Base-by-base conservation (phyloP, 306 rosid species). In the Gillenia trifoliata region DNA sequence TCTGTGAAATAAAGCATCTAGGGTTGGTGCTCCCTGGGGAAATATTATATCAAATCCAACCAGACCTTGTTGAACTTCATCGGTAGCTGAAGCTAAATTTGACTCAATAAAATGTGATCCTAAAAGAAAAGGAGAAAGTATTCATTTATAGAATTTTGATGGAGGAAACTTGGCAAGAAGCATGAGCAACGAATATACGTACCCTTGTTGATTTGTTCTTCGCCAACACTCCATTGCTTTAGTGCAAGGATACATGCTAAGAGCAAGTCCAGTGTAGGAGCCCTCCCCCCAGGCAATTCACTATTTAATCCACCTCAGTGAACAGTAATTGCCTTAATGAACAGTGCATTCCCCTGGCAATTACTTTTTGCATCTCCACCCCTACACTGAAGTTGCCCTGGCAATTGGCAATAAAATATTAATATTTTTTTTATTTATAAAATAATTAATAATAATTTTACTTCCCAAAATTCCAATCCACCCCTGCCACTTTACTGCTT, bases 41-140 rank as follows among this genome's bases (percentile, higher is more conserved):
- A 93, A 91, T 16, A 89, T 77, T 40, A 93, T 73, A 71, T 86
- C 83, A 78, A 91, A 93, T 68, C 94, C 98, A 60, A 91, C 78
- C 16, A 94, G 97, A 75, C 81, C 82, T 49, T 45, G 82, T 62
- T 86, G 92, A 70, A 83, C 89, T 75, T 82, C 89, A 61, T 93
- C 91, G 55, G 75, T 22, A 68, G 88, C 86, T 63, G 86, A 89
- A 73, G 88, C 80, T 55, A 91, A 59, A 78, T 93, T 89, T 55
- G 89, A 83, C 66, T 89, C 83, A 8, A 93, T 80, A 82, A 91
- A 93, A 74, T 75, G 79, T 62, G 91, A 85, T 62, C 96, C 97
- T 93, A 82, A 86, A 83, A 62, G 64, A 55, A 75, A 40, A 81
- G 72, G 57, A 62, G 75, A 38, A 47, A 28, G 66, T 73, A 36